A percentile compares a stretch with the other conserved stretches of the same genome.
phyloP scores from a whole-genome alignment of 2,329 filamentous ascomycete genomes.

The Botryotinia convoluta region DNA sequence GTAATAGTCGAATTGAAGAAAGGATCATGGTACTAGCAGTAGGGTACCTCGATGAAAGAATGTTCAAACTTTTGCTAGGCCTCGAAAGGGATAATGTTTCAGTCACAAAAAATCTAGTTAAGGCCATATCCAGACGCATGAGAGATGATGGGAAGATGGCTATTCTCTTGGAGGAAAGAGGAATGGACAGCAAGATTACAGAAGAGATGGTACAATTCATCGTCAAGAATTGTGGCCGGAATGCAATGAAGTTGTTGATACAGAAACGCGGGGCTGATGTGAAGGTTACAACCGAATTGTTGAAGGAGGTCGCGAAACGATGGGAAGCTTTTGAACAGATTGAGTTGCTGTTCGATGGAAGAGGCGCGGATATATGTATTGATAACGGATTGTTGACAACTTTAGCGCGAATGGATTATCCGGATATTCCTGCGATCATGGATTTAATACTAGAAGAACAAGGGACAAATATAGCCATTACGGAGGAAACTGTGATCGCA shows the following conservation, averaged over 20 bases:
- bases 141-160: not conserved
- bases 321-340: not conserved
- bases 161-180: not conserved
- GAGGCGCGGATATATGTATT: not conserved
- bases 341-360: not conserved
- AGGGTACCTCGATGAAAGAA: not conserved
- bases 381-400: not conserved
- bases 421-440: not conserved
- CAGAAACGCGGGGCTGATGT: not conserved
- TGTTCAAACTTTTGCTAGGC: not conserved
- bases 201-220: not conserved
- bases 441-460: not conserved
- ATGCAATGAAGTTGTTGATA: not conserved
- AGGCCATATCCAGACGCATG: not conserved
- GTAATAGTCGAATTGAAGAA: not conserved
- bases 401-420: not conserved
- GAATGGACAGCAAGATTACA: not conserved
- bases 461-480: no score
- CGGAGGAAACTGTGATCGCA: not conserved
- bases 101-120: not conserved
- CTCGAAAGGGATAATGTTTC: not conserved
- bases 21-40: not conserved
- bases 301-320: not conserved
- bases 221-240: fast-evolving
- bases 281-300: not conserved